Percentiles rank a stretch among this genome's conserved stretches.
Conservation (phyloP, 345 rosid genomes). For the Populus davidiana region DNA sequence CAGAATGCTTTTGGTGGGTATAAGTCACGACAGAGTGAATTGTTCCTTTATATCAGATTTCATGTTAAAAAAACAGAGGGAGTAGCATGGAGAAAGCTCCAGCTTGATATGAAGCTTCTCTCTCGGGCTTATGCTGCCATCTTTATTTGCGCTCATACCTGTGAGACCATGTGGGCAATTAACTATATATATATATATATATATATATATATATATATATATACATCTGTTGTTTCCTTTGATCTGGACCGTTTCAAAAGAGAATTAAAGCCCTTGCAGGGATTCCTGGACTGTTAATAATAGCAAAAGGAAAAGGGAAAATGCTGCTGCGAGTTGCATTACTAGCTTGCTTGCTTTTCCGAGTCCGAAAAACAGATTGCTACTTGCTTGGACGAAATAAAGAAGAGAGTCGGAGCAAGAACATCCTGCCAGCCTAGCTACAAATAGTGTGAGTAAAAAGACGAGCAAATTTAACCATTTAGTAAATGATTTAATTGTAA, state of each 20-base stretch:
- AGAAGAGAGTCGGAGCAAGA: background rate
- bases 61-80: background rate
- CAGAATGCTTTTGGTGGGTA: constrained; percentile 15
- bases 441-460: background rate
- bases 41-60: background rate
- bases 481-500: too few relatives aligned
- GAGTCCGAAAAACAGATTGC: too few relatives aligned
- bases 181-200: too few relatives aligned
- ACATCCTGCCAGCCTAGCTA: background rate
- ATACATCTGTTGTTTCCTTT: background rate
- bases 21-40: constrained; percentile 22
- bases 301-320: background rate
- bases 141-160: too few relatives aligned
- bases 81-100: too few relatives aligned
- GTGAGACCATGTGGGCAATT: too few relatives aligned
- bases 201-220: too few relatives aligned
- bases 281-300: background rate
- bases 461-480: background rate
- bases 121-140: too few relatives aligned
- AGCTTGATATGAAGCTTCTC: too few relatives aligned
- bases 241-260: constrained; percentile 3
- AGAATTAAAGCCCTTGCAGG: background rate
- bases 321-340: too few relatives aligned
- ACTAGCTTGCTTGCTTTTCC: too few relatives aligned
- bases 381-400: too few relatives aligned